Base-by-base conservation (phyloP, 768 basidiomycete species). In the Coprinellus aureogranulatus region DNA sequence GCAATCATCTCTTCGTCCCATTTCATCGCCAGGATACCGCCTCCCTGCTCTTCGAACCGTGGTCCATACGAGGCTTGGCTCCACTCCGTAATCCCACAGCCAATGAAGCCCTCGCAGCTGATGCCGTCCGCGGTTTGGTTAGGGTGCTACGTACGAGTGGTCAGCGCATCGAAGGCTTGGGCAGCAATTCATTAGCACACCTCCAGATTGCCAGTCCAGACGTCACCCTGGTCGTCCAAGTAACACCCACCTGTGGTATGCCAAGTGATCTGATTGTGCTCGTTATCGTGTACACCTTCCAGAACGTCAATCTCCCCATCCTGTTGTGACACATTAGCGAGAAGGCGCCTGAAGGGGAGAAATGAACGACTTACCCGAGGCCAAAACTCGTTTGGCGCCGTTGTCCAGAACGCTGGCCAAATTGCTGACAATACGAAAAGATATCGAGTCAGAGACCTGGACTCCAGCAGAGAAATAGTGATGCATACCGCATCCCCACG, bases 21-120 rank as follows among this genome's bases (percentile, higher is more conserved):
- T 62, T 89, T 88, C 90, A 92, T 92, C 1, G 86, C 92, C 64
- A 92, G 89, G 2, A 93, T 85, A 3, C 93, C 93, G 11, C 93
- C 93, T 14, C 88, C 84, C 66, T 83, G 84, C 1, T 80, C 78
- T 61, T 94, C 92, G 66, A 94, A 94, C 57, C 81, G 82, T 34
- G 87, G 85, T 0, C 92, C 93, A 68, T 91, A 95, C 0, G 93
- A 94, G 2, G 88, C 86, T 18, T 78, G 77, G 64, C 91, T 93
- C 84, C 84, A 86, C 66, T 94, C 91, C 0, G 78, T 81, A 59
- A 93, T 76, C 34, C 85, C 87, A 59, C 93, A 94, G 4, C 93
- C 93, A 34, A 83, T 77, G 64, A 90, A 90, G 23, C 70, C 67
- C 58, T 82, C 76, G 28, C 76, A 63, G 34, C 34, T 34, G 34